Base-by-base conservation (phyloP, 2,329 filamentous ascomycete genomes). In the Trichoderma sp. region DNA sequence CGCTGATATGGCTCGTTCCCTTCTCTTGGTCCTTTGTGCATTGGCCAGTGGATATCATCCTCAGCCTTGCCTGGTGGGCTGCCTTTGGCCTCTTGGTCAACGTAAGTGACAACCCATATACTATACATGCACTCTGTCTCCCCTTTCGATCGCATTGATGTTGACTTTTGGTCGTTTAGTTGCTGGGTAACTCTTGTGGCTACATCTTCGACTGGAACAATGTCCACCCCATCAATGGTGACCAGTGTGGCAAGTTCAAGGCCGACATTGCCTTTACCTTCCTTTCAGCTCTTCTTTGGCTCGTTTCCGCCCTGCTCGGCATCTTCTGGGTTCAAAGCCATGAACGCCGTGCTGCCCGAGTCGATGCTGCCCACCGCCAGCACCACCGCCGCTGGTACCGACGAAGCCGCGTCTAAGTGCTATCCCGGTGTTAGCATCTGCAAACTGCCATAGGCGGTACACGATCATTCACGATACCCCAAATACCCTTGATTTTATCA, bases 231-330 rank as follows among this genome's bases (percentile, higher is more conserved):
- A 75, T 81, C 63, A 74, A 80, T 58, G 82, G 82, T 61, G 82
- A 84, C 74, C 81, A 86, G 59, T 95, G 92, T 80, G 85, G 88
- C 71, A 87, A 89, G 76, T 92, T 88, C 87, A 93, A 92, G 82
- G 88, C 92, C 53, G 85, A 88, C 73, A 87, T 93, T 75, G 91
- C 91, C 5, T 94, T 94, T 77, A 83, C 86, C 63, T 94, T 94
- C 82, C 81, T 94, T 69, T 91, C 90, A 3, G 91, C 91, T 70
- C 85, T 92, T 74, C 84, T 90, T 77, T 94, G 92, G 92, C 86
- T 94, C 53, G 87, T 84, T 13, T 92, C 89, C 61, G 86, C 86
- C 17, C 76, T 91, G 23, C 77, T 93, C 57, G 88, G 85, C 59
- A 78, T 88, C 75, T 83, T 87, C 78, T 88, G 86, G 86, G 82